A percentile compares a stretch with the other conserved stretches of the same genome.
These are phyloP conservation scores for Neotropicomus parvogracilis DNA, from an alignment of 1,284 basidiomycete species.

Conservation along the genomic window DNA sequence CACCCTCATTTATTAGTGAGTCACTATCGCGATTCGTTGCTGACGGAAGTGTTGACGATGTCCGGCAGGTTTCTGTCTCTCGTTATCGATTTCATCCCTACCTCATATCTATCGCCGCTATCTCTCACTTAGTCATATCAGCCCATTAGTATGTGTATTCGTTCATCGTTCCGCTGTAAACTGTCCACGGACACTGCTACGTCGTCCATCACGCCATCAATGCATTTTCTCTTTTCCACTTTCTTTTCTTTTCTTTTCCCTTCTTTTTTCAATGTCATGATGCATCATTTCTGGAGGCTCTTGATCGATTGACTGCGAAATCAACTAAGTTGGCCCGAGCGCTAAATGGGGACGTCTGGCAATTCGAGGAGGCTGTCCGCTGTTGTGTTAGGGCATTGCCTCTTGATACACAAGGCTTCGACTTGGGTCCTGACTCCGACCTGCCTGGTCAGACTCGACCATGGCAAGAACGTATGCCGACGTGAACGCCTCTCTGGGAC, in stretches of 20 bases:
- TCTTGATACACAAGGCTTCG: constrained; percentile 13
- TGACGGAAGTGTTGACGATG: constrained; percentile 13
- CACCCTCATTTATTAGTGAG: constrained; percentile 23
- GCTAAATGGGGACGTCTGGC: background rate
- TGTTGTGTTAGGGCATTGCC: constrained; percentile 6
- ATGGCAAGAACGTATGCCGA: constrained; percentile 52
- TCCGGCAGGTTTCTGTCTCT: constrained; percentile 15
- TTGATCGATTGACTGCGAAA: background rate
- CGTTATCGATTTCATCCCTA: constrained; percentile 21
- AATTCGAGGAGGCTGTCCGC: constrained; percentile 31
- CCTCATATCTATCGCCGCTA: constrained; percentile 29
- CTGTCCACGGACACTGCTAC: constrained; percentile 25
- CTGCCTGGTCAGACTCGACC: constrained; percentile 8
- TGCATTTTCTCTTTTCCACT: constrained; percentile 20
- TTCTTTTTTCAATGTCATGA: constrained; percentile 16
- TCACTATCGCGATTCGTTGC: background rate
- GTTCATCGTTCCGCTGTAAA: constrained; percentile 28
- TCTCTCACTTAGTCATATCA: constrained; percentile 24
- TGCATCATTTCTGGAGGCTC: constrained; percentile 16
- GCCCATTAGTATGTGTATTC: constrained; percentile 30
- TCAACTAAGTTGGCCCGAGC: background rate
- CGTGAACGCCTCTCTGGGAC: constrained; percentile 45
- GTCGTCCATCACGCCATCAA: constrained; percentile 25
- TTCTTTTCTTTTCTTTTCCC: constrained; percentile 1
- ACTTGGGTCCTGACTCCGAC: constrained; percentile 16